Conservation (phyloP, 2,329 filamentous ascomycete species). For the Dryadomyces sulphureus region DNA sequence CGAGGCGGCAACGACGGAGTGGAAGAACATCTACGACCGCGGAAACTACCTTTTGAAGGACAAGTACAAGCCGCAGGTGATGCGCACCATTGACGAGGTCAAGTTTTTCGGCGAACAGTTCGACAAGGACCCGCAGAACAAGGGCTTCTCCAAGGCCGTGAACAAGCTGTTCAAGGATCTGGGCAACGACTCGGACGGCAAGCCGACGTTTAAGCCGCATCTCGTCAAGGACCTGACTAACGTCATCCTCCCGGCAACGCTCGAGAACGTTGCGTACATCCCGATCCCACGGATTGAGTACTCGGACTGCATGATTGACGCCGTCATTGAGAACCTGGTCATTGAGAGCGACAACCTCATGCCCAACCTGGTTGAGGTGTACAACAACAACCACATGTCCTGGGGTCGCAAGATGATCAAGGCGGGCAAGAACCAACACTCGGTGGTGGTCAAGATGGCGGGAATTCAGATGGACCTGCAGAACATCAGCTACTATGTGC, state of each 20-base stretch:
- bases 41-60: slow-evolving; percentile 78
- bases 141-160: slow-evolving; percentile 57
- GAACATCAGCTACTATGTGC: slow-evolving; percentile 88
- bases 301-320: slow-evolving; percentile 69
- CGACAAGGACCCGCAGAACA: slow-evolving; percentile 76
- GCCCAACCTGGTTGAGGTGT: slow-evolving; percentile 79
- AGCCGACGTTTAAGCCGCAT: slow-evolving; percentile 82
- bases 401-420: slow-evolving; percentile 90
- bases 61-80: slow-evolving; percentile 74
- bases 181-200: slow-evolving; percentile 75
- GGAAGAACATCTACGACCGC: slow-evolving; percentile 72
- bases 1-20: slow-evolving; percentile 63
- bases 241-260: slow-evolving; percentile 67
- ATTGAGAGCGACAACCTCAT: slow-evolving; percentile 94
- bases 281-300: slow-evolving; percentile 88
- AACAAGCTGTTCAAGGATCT: slow-evolving; percentile 77
- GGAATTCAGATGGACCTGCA: slow-evolving; percentile 86
- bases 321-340: slow-evolving; percentile 84
- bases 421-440: slow-evolving; percentile 67
- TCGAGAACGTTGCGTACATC: slow-evolving; percentile 84
- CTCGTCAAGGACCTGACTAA: slow-evolving; percentile 78
- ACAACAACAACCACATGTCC: slow-evolving; percentile 85
- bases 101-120: slow-evolving; percentile 87
- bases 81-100: slow-evolving; percentile 75
- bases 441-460: slow-evolving; percentile 66